Evolutionary conservation across 164 flowering plant species (phyloP), one percentile per base, ranked within the genome.

Genomic region (Umbilicus rupestris): DNA sequence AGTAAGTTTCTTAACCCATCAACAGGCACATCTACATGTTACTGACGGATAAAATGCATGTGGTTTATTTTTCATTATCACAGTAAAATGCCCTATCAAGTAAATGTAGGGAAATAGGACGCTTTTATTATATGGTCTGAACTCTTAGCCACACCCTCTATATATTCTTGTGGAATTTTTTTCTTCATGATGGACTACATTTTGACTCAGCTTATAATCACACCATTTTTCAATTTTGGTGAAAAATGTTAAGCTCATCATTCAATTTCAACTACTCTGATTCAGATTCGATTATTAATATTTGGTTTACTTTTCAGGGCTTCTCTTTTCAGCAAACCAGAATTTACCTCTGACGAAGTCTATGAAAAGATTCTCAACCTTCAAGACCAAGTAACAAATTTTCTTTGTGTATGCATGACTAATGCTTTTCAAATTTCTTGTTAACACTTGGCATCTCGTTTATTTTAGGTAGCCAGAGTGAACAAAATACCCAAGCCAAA

Each of bases 401-500:
- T 37, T 68, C 39, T 15, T 55, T 67, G 30, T 68, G 45, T n/a
- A 16, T 69, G n/a, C 17, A 70, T n/a, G 11, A 10, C 1, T 28
- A 28, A 46, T 19, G 17, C 9, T 46, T 37, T 44, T 26, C 42
- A 19, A 49, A 44, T 35, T 29, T 70, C 62, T 7, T 2, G 19
- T 33, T 39, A 24, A 58, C 39, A 14, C 62, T 17, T 39, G 16
- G 58, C 15, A 9, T 26, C 5, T 20, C 24, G 39, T 1, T 45
- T n/a, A 20, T 62, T 77, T 2, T 68, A 95, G 99, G 94, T 90
- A 59, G 71, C 84, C 7, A 79, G 78, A 10, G 66, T 92, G 20
- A 84, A 90, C 46, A 81, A 74, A 79, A 92, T 95, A 55, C 94
- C 96, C 30, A 91, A 94, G 79, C 99, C 99, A 65, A 94, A 89